These are phyloP conservation scores for Eremomyces bilateralis DNA, from an alignment of 495 filamentous ascomycete genomes.

Conservation along the genomic window DNA sequence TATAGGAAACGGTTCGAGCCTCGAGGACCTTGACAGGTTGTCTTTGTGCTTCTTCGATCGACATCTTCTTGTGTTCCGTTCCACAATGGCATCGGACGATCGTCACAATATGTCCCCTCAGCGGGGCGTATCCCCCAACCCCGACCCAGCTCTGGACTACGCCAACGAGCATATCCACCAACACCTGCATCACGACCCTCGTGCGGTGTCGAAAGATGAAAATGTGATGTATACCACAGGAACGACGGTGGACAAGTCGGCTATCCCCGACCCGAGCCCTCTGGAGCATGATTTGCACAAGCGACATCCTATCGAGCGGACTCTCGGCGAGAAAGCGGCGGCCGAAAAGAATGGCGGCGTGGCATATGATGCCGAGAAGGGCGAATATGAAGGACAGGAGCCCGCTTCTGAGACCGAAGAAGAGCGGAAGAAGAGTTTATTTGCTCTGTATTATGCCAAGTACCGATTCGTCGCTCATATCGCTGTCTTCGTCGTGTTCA, in stretches of 20 bases:
- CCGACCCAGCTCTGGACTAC: slow-evolving; percentile 23
- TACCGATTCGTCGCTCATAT: slow-evolving; percentile 26
- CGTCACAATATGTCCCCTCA: slow-evolving; percentile 17
- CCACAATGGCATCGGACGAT: not conserved
- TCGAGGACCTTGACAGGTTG: too few species aligned
- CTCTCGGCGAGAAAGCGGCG: slow-evolving; percentile 9
- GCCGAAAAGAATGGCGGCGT: slow-evolving; percentile 11
- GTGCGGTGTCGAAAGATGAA: slow-evolving; percentile 24
- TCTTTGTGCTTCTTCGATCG: too few species aligned
- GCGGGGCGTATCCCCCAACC: slow-evolving; percentile 13
- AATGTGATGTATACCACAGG: slow-evolving; percentile 28
- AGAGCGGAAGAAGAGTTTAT: slow-evolving; percentile 13
- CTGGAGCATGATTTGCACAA: slow-evolving; percentile 19
- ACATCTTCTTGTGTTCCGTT: too few species aligned
- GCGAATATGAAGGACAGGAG: slow-evolving; percentile 3
- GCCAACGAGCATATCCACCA: slow-evolving; percentile 27
- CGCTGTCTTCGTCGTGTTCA: slow-evolving; percentile 33
- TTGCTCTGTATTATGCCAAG: slow-evolving; percentile 19
- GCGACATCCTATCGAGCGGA: slow-evolving; percentile 18
- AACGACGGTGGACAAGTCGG: slow-evolving; percentile 22
- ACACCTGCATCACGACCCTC: slow-evolving; percentile 28
- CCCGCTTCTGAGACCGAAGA: slow-evolving; percentile 6
- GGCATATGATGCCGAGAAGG: slow-evolving; percentile 9
- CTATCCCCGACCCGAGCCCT: slow-evolving; percentile 21
- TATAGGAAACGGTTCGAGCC: too few species aligned